These are phyloP conservation scores for Daldinia vernicosa DNA, from an alignment of 495 filamentous ascomycete species.

Conservation along the genomic window DNA sequence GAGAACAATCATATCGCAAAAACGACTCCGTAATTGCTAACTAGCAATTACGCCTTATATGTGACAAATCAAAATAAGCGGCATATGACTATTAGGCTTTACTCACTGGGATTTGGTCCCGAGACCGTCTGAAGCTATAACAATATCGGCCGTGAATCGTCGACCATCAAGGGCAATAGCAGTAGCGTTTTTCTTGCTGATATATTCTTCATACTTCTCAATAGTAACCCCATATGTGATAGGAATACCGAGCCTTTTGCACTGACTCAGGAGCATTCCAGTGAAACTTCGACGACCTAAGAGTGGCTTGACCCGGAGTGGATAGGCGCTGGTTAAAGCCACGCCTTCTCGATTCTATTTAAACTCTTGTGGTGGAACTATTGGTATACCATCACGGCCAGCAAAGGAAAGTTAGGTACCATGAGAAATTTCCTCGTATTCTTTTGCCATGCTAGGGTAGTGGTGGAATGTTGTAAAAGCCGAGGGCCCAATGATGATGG, in stretches of 20 bases:
- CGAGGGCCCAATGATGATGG: slow-evolving; percentile 50
- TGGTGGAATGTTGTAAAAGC: slow-evolving; percentile 49
- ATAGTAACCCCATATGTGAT: slow-evolving; percentile 55
- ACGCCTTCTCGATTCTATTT: slow-evolving; percentile 33
- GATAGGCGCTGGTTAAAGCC: slow-evolving; percentile 7
- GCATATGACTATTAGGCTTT: slow-evolving; percentile 5
- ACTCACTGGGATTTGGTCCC: slow-evolving; percentile 63
- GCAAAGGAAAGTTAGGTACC: slow-evolving; percentile 46
- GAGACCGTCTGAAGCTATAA: slow-evolving; percentile 65
- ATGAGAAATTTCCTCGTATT: slow-evolving; percentile 48
- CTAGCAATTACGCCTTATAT: too few relatives aligned
- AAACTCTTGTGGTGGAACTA: slow-evolving; percentile 18
- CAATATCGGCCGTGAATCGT: slow-evolving; percentile 59
- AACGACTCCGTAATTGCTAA: too few relatives aligned
- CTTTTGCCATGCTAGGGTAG: slow-evolving; percentile 56
- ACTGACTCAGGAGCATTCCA: slow-evolving; percentile 55
- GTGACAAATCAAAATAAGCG: neutral
- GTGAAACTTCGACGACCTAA: slow-evolving; percentile 43
- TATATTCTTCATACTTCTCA: slow-evolving; percentile 52
- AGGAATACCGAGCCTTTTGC: slow-evolving; percentile 51
- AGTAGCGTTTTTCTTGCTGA: slow-evolving; percentile 52
- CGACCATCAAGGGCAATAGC: slow-evolving; percentile 56
- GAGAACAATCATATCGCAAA: too few relatives aligned
- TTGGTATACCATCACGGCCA: slow-evolving; percentile 49
- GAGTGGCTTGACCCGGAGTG: slow-evolving; percentile 15